phyloP scores from a whole-genome alignment of 2,329 filamentous ascomycete species.

The Pseudogymnoascus destructans region DNA sequence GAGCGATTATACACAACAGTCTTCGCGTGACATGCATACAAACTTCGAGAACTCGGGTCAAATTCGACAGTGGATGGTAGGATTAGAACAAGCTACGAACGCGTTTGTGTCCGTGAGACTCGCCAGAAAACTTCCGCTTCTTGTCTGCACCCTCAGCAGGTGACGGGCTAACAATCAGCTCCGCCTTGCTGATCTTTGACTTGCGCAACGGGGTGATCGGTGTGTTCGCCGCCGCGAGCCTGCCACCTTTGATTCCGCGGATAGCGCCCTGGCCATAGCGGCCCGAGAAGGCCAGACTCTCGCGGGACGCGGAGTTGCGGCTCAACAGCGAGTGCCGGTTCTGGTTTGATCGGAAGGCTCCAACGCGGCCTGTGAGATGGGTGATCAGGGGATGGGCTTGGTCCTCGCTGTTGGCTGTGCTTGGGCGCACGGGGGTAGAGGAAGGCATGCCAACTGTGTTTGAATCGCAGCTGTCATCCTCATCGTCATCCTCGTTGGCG shows the following conservation, averaged over 20 bases:
- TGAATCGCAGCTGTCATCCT: constrained; percentile 31
- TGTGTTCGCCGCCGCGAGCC: constrained; percentile 50
- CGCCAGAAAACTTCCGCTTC: constrained; percentile 23
- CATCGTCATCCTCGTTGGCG: constrained; percentile 37
- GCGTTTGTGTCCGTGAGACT: constrained; percentile 20
- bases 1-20: not conserved
- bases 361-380: constrained; percentile 58
- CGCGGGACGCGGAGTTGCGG: constrained; percentile 44
- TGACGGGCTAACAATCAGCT: constrained; percentile 18
- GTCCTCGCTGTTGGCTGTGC: constrained; percentile 36
- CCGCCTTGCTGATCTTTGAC: constrained; percentile 11
- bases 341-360: constrained; percentile 61
- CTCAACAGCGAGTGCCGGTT: constrained; percentile 35
- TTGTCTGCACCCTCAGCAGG: constrained; percentile 14
- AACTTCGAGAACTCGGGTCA: not conserved
- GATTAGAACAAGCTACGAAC: constrained; percentile 19
- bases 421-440: constrained; percentile 39
- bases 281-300: constrained; percentile 49
- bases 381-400: constrained; percentile 43
- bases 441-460: constrained; percentile 34
- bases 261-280: constrained; percentile 48
- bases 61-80: not conserved
- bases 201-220: constrained; percentile 57
- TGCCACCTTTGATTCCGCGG: constrained; percentile 50
- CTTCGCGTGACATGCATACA: not conserved